Evolutionary conservation across 495 filamentous ascomycete species (phyloP), one percentile per base, ranked within the genome.

Genomic region (Gamarada debralockiae): DNA sequence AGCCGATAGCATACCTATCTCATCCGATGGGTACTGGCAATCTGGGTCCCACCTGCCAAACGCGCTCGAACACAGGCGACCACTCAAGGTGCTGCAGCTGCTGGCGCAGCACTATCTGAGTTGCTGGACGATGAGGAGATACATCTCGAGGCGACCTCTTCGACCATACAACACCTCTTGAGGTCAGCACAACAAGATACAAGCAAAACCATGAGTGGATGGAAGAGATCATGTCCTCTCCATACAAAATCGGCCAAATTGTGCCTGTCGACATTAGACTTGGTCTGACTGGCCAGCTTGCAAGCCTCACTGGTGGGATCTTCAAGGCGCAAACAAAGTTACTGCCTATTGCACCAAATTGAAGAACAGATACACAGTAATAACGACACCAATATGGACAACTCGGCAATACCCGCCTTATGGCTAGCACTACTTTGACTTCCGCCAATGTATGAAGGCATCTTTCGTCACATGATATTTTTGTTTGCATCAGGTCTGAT

Each of bases 121-220:
- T n/a, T n/a, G n/a, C n/a, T n/a, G 37, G 88, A 96, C 44, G 92
- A 97, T 55, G 88, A 92, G 92, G 97, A 65, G 90, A 95, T 58
- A 84, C 86, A 2, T 83, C 84, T 4, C 77, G 84, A 1, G 90
- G 91, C 14, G 93, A 98, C 61, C 76, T 87, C 61, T 84, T 98
- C 62, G 93, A 98, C 60, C 77, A 89, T 42, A 70, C 95, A 31
- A 91, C 85, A 0, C 90, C 92, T n/a, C 83, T 90, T 6, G 93
- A 97, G 52, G 83, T 97, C 57, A 92, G 89, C 60, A 73, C 84
- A 56, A 79, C 81, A 59, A 76, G 93, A 41, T 98, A 93, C 63
- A 85, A 82, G 56, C 93, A 96, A 59, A 92, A 98, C 61, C 92
- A 97, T 59, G 91, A 95, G 67, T 97, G 92, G 93, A 95, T 97